Base-by-base conservation (phyloP, 2,329 filamentous ascomycete species). In the Elsinoe ampelina region DNA sequence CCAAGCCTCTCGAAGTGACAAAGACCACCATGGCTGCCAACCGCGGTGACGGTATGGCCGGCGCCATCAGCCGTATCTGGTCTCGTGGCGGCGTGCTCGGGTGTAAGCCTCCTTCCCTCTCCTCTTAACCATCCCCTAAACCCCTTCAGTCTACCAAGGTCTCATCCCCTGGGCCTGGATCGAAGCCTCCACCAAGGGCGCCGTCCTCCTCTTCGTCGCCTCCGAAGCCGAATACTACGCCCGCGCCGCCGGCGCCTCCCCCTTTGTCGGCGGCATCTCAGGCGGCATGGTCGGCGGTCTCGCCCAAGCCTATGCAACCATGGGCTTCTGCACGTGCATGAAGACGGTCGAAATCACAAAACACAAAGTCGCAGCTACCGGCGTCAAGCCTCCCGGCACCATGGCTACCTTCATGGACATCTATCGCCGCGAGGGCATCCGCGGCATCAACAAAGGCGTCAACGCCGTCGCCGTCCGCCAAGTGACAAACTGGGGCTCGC, bases 321-420 rank as follows among this genome's bases (percentile, higher is more conserved):
- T 98, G 92, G 93, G 93, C 65, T 98, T 98, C 84, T 98, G 93
- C 77, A 98, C 93, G 61, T 98, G 93, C 83, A 98, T 98, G 93
- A 98, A 98, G 85, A 98, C 93, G 62, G 93, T 97, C 64, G 93
- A 98, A 76, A 98, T 98, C 76, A 98, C 93, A 70, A 95, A 96
- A 78, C 87, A 93, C 80, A 97, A 97, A 82, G 79, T 93, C 69
- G 90, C 89, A 12, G 85, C 89, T 34, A 64, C 83, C 42, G 93
- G 93, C 65, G 83, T 85, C 63, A 89, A 89, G 77, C 88, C 89
- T 20, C 87, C 84, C n/a, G 84, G 89, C 67, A 97, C 93, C 63
- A 95, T 95, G 73, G 81, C 84, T 65, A 97, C 93, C 59, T 98
- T 98, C 75, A 93, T 92, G 85, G 85, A 88, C 70, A 98, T 98